Conservation (phyloP, 2,329 filamentous ascomycete species). For the Alternaria gaisen region DNA sequence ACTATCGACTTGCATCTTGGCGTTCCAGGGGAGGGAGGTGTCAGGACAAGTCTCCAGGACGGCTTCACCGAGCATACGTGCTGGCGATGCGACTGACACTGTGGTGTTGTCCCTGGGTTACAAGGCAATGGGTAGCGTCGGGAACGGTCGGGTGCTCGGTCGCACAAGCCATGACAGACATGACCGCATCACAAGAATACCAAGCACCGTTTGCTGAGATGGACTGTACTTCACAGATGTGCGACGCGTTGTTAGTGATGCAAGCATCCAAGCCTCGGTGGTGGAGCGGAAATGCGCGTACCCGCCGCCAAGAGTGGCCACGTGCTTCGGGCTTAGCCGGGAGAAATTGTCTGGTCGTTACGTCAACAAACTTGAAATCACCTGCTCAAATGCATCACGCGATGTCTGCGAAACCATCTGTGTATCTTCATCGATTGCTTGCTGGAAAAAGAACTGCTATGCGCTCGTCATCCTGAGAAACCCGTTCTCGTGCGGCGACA, state of each 20-base stretch:
- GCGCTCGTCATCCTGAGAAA: background rate
- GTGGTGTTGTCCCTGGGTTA: background rate
- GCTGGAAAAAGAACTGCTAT: background rate
- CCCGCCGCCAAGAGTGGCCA: conserved; percentile 11
- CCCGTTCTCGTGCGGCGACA: background rate
- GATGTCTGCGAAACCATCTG: background rate
- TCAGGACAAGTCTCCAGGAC: background rate
- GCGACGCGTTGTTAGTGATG: background rate
- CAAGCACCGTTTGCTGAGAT: background rate
- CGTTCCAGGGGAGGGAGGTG: conserved; percentile 2
- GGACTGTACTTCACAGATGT: background rate
- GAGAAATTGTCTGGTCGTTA: background rate
- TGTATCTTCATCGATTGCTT: background rate
- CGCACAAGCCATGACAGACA: background rate
- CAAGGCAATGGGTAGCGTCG: background rate
- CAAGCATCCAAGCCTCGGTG: background rate
- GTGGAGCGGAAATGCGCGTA: background rate
- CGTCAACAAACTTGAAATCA: background rate
- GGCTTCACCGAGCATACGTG: background rate
- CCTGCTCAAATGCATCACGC: background rate
- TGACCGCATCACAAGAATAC: background rate
- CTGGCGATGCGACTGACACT: background rate
- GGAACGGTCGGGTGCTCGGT: background rate
- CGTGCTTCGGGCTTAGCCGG: conserved; percentile 1
- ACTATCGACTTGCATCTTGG: conserved; percentile 20